A percentile compares a stretch with the other conserved stretches of the same genome.
Evolutionary conservation across 495 filamentous ascomycete species (phyloP).

Genomic region (Penicillium goetzii): DNA sequence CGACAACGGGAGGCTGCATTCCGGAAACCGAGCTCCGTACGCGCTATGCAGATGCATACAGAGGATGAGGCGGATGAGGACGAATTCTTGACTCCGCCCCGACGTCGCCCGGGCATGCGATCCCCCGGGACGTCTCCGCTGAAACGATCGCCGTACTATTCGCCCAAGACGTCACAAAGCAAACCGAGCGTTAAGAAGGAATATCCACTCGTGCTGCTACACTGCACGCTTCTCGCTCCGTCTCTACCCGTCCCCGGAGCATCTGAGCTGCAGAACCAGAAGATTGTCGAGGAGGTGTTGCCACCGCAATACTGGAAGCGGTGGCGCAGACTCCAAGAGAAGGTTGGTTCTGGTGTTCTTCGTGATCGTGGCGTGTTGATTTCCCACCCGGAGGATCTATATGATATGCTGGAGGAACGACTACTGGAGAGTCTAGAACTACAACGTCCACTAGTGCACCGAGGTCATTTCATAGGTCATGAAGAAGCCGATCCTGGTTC

Average conservation of each 20-base stretch:
- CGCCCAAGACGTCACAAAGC: conserved; percentile 46
- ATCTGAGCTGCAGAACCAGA: conserved; percentile 45
- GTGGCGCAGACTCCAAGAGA: conserved; percentile 76
- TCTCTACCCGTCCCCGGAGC: conserved; percentile 67
- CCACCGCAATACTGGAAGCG: conserved; percentile 65
- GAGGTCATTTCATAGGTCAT: conserved; percentile 67
- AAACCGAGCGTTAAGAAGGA: conserved; percentile 64
- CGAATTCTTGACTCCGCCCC: conserved; percentile 42
- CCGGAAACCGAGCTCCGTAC: conserved; percentile 73
- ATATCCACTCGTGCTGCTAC: conserved; percentile 81
- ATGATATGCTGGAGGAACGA: conserved; percentile 88
- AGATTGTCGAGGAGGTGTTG: conserved; percentile 59
- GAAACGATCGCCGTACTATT: conserved; percentile 49
- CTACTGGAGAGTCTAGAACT: conserved; percentile 87
- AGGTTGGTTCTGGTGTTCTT: conserved; percentile 72
- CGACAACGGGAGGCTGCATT: conserved; percentile 54
- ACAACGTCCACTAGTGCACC: conserved; percentile 70
- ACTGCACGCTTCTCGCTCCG: conserved; percentile 79
- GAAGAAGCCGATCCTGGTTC: conserved; percentile 42
- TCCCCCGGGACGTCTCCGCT: conserved; percentile 42
- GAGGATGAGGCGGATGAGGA: conserved; percentile 49
- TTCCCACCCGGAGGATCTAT: conserved; percentile 86
- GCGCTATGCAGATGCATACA: conserved; percentile 76
- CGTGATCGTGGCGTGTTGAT: conserved; percentile 81
- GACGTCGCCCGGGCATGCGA: conserved; percentile 39